These are phyloP conservation scores for Cryphonectria radicalis DNA, from an alignment of 2,329 filamentous ascomycete genomes.

Conservation along the genomic window DNA sequence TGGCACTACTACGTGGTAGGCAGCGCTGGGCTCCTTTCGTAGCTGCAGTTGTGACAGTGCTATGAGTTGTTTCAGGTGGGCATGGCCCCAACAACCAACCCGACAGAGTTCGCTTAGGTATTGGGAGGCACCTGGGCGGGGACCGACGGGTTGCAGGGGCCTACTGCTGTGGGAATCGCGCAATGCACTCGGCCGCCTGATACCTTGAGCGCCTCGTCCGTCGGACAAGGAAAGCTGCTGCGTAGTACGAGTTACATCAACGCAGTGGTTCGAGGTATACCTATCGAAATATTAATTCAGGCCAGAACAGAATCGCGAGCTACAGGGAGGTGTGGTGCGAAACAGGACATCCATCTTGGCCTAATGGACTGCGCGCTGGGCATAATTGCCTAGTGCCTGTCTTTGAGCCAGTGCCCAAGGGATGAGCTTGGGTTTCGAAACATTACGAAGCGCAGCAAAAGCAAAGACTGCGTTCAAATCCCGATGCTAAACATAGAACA, in stretches of 20 bases:
- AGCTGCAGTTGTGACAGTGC: background rate
- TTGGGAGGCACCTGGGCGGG: background rate
- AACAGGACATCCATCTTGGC: background rate
- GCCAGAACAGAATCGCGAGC: background rate
- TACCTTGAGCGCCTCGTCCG: background rate
- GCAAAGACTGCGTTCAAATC: background rate
- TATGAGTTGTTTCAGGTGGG: background rate
- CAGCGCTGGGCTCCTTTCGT: constrained; percentile 7
- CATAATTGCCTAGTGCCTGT: background rate
- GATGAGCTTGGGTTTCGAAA: background rate
- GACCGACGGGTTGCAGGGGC: background rate
- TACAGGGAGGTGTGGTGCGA: background rate
- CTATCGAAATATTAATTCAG: background rate
- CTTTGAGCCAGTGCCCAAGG: background rate
- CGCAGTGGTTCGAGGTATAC: background rate
- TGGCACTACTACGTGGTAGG: constrained; percentile 6
- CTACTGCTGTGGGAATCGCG: background rate
- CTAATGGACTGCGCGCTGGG: background rate
- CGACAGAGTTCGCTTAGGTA: background rate
- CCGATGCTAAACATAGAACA: constrained; percentile 13
- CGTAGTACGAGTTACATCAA: background rate
- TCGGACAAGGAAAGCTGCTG: background rate
- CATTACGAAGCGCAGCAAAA: background rate
- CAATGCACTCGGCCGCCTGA: background rate
- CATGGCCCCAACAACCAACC: background rate